Evolutionary conservation across 1,284 basidiomycete species (phyloP).

Genomic region (Anthracocystis setariae): DNA sequence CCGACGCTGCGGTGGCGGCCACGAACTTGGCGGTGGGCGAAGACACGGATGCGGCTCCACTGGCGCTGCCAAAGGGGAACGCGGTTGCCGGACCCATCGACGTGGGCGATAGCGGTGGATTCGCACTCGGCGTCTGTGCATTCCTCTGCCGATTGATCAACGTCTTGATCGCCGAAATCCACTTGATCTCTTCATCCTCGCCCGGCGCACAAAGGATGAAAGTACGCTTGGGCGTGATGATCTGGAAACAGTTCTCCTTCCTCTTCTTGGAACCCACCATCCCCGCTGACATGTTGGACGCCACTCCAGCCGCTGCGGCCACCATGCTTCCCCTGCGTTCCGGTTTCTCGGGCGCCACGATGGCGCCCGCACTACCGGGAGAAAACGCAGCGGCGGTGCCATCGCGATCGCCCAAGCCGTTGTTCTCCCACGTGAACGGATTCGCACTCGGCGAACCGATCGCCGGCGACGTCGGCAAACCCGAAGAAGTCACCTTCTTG

Average conservation of each 20-base stretch:
- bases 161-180: constrained; percentile 92
- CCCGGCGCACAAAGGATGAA: constrained; percentile 90
- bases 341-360: constrained; percentile 19
- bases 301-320: constrained; percentile 44
- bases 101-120: constrained; percentile 33
- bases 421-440: constrained; percentile 31
- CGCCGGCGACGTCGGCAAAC: constrained; percentile 48
- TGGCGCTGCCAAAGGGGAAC: constrained; percentile 29
- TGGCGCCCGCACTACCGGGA: constrained; percentile 6
- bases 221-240: constrained; percentile 92
- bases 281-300: constrained; percentile 43
- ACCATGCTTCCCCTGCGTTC: constrained; percentile 47
- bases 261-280: constrained; percentile 49
- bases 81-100: constrained; percentile 4
- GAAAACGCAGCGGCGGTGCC: constrained; percentile 11
- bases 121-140: constrained; percentile 24
- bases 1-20: background rate
- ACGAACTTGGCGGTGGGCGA: background rate
- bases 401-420: constrained; percentile 13
- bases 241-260: constrained; percentile 82
- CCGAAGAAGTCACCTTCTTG: constrained; percentile 51
- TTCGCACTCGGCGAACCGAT: constrained; percentile 35
- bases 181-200: constrained; percentile 98
- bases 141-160: constrained; percentile 73
- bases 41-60: constrained; percentile 2